phyloP scores from a whole-genome alignment of 305 asterid species.

The Fraxinus sp. region DNA sequence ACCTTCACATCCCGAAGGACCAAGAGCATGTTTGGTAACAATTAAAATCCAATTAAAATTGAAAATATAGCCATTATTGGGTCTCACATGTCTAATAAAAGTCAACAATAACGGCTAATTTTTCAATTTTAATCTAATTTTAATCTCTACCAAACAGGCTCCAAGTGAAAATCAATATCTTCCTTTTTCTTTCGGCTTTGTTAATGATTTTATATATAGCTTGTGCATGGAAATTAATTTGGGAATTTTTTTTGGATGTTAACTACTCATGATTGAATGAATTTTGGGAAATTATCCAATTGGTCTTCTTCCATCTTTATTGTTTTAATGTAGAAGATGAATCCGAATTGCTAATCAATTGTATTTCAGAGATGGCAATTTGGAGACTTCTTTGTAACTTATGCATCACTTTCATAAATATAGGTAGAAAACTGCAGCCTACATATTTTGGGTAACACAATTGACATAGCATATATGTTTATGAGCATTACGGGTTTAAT shows the following conservation, averaged over 20 bases:
- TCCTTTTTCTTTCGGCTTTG: slow-evolving; percentile 12
- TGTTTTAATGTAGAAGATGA: background rate
- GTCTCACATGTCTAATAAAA: too few relatives aligned
- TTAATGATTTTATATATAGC: slow-evolving; percentile 37
- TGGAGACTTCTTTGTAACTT: background rate
- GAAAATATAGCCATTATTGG: too few relatives aligned
- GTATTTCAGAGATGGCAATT: background rate
- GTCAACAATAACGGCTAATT: too few relatives aligned
- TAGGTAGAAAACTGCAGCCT: too few relatives aligned
- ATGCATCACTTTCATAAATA: background rate
- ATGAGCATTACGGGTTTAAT: background rate
- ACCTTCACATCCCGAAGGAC: background rate
- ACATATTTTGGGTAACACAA: background rate
- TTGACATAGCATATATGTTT: background rate
- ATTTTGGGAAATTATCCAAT: background rate
- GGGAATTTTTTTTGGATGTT: background rate
- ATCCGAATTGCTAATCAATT: background rate
- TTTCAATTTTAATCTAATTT: too few relatives aligned
- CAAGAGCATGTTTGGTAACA: too few relatives aligned
- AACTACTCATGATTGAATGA: background rate
- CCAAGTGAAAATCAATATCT: background rate
- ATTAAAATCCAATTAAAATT: too few relatives aligned
- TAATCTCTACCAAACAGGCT: too few relatives aligned
- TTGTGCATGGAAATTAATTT: background rate
- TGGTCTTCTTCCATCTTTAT: background rate